Percentiles rank a stretch among this genome's conserved stretches.
Conservation (phyloP, 73 alveolate genomes). For the Paraurostyla sp. region DNA sequence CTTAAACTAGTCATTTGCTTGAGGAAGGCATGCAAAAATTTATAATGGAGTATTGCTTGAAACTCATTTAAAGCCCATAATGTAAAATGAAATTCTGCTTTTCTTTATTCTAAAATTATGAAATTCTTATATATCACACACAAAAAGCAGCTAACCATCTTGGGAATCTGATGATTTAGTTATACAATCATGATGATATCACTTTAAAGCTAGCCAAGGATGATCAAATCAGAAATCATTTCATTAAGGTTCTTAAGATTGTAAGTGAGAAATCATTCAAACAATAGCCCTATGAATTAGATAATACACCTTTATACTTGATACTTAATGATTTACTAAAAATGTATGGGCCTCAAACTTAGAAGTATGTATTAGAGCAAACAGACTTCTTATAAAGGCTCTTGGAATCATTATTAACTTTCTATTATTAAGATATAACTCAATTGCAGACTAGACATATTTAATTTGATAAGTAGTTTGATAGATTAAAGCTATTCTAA, state of each 20-base stretch:
- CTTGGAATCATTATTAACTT: not conserved
- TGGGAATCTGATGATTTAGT: too few species aligned
- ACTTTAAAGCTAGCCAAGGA: not conserved
- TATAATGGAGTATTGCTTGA: not conserved
- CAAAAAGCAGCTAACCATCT: not conserved
- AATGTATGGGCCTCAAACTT: too few species aligned
- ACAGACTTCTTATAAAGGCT: conserved; percentile 1
- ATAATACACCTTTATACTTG: too few species aligned
- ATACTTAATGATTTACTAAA: too few species aligned
- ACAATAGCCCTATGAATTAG: too few species aligned
- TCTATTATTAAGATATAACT: not conserved
- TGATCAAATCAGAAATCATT: not conserved
- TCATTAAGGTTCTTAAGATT: not conserved
- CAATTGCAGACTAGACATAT: not conserved
- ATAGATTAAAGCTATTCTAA: not conserved
- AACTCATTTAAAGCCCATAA: not conserved
- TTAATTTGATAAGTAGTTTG: not conserved
- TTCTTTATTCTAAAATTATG: not conserved
- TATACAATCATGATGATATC: not conserved
- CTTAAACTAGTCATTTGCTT: not conserved
- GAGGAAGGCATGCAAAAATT: not conserved
- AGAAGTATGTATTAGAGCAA: not conserved
- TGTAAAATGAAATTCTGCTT: not conserved
- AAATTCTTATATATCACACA: not conserved
- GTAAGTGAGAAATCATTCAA: too few species aligned